Conservation (phyloP, 306 rosid genomes). For the Fragaria vesca region DNA sequence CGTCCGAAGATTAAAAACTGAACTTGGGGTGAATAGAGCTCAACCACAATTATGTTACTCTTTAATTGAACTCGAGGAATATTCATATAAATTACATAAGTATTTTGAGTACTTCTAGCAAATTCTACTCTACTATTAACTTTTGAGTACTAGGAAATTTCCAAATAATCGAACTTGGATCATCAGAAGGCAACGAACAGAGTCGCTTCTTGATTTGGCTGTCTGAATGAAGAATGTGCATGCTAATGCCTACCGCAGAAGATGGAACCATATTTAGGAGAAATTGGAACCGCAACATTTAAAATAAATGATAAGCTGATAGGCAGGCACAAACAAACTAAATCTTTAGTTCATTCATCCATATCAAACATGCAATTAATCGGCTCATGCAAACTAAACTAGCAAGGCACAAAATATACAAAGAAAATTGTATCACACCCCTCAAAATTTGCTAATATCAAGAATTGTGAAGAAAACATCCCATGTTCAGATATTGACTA, state of each 20-base stretch:
- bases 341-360: constrained; percentile 28
- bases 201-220: no score
- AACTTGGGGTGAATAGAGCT: no score
- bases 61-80: no score
- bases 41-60: no score
- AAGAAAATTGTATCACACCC: constrained; percentile 41
- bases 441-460: constrained; percentile 51
- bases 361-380: constrained; percentile 29
- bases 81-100: no score
- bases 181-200: no score
- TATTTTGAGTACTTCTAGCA: no score
- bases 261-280: neutral
- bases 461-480: constrained; percentile 28
- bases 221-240: neutral
- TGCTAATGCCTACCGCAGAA: neutral
- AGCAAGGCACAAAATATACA: constrained; percentile 46
- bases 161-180: no score
- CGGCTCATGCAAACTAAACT: constrained; percentile 41
- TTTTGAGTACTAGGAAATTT: no score
- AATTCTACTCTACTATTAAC: no score
- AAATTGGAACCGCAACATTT: neutral
- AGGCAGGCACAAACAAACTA: constrained; percentile 16
- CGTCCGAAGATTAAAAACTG: no score
- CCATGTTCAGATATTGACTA: constrained; percentile 20
- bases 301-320: neutral